Conservation (phyloP, 768 basidiomycete species). For the Leccinum uliginosum region DNA sequence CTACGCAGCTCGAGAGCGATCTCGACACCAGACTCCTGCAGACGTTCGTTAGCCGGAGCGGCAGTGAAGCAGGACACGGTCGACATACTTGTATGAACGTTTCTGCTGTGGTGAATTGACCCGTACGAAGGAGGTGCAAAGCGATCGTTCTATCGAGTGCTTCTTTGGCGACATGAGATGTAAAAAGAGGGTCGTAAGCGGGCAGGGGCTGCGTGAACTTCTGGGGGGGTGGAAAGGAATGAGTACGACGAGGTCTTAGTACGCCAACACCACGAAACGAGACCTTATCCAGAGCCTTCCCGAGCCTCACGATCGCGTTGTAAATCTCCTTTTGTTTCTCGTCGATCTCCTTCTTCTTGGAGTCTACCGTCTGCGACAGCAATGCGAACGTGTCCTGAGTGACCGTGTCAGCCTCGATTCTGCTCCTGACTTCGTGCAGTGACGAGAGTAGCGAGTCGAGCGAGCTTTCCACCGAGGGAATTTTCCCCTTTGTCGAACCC, state of each 20-base stretch:
- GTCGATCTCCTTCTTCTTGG: constrained; percentile 78
- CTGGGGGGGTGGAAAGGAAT: constrained; percentile 36
- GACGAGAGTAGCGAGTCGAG: constrained; percentile 61
- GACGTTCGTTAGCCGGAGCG: neutral
- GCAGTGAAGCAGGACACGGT: constrained; percentile 2
- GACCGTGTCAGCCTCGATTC: constrained; percentile 44
- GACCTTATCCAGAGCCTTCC: constrained; percentile 91
- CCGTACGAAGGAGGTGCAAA: constrained; percentile 73
- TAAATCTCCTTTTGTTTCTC: constrained; percentile 90
- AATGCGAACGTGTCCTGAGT: constrained; percentile 46
- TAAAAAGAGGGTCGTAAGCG: constrained; percentile 62
- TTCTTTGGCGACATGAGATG: constrained; percentile 50
- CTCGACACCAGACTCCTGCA: constrained; percentile 63
- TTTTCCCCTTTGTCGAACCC: constrained; percentile 45
- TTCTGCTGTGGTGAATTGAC: constrained; percentile 74
- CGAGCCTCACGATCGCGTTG: constrained; percentile 67
- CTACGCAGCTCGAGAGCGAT: constrained; percentile 46
- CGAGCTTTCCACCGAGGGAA: constrained; percentile 51
- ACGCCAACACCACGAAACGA: neutral
- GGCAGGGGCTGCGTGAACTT: constrained; percentile 59
- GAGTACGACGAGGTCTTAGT: constrained; percentile 2
- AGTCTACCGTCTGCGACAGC: constrained; percentile 57
- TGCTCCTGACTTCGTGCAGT: constrained; percentile 52
- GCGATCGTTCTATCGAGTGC: constrained; percentile 72
- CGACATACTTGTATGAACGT: constrained; percentile 63